A percentile compares a stretch with the other conserved stretches of the same genome.
Evolutionary conservation across 2,329 filamentous ascomycete species (phyloP).

Genomic region (Botrytis squamosa): DNA sequence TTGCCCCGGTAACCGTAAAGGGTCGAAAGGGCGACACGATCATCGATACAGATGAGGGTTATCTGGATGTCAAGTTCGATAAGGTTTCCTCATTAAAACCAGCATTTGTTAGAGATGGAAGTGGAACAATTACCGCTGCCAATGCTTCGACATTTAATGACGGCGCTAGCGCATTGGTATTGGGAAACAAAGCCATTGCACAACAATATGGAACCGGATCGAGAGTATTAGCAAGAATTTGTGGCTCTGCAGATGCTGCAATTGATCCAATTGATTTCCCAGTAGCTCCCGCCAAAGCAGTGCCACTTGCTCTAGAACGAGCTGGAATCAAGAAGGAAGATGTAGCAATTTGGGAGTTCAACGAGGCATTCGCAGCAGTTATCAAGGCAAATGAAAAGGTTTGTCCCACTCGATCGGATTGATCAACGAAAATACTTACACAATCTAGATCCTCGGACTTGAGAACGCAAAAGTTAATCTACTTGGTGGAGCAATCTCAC

Average conservation of each 20-base stretch:
- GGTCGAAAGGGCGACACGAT: slow-evolving; percentile 79
- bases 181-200: slow-evolving; percentile 78
- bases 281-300: slow-evolving; percentile 85
- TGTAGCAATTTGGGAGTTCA: slow-evolving; percentile 96
- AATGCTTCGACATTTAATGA: slow-evolving; percentile 95
- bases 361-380: slow-evolving; percentile 94
- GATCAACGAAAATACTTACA: slow-evolving; percentile 3
- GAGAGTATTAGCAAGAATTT: slow-evolving; percentile 82
- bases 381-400: slow-evolving; percentile 93
- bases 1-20: slow-evolving; percentile 83
- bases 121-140: slow-evolving; percentile 87
- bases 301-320: slow-evolving; percentile 82
- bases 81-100: slow-evolving; percentile 86
- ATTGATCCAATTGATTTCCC: slow-evolving; percentile 93
- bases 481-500: slow-evolving; percentile 84
- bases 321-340: slow-evolving; percentile 90
- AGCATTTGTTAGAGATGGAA: slow-evolving; percentile 82
- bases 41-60: slow-evolving; percentile 84
- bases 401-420: slow-evolving; percentile 22
- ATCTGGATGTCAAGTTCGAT: slow-evolving; percentile 79
- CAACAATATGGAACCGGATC: slow-evolving; percentile 75
- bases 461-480: slow-evolving; percentile 80
- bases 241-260: slow-evolving; percentile 84
- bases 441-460: slow-evolving; percentile 57
- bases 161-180: slow-evolving; percentile 83